Evolutionary conservation across 2,329 filamentous ascomycete species (phyloP).

Genomic region (Fusarium secorum): DNA sequence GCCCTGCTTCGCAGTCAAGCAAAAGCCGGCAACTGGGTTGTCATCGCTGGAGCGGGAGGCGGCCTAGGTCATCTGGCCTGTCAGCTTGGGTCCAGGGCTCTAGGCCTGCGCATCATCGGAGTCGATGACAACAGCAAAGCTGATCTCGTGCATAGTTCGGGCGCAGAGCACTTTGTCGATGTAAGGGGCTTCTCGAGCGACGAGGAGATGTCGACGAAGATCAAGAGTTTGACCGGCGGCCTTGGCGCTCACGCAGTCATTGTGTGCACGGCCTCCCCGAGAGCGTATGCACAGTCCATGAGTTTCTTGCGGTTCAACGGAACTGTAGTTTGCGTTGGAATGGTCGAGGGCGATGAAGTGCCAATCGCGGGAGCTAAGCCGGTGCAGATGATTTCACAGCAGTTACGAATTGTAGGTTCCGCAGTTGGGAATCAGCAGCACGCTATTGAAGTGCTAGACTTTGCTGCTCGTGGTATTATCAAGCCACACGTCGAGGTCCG

Average conservation of each 20-base stretch:
- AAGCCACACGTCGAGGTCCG: rapidly evolving
- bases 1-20: rapidly evolving
- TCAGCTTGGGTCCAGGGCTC: rapidly evolving
- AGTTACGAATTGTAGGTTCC: not conserved
- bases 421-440: not conserved
- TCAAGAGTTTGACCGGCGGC: rapidly evolving
- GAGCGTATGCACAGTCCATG: not conserved
- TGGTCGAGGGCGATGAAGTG: rapidly evolving
- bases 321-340: not conserved
- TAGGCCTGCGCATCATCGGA: rapidly evolving
- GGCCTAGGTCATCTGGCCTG: not conserved
- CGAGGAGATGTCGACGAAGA: not conserved
- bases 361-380: not conserved
- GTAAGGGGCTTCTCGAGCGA: not conserved
- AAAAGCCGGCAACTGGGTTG: not conserved
- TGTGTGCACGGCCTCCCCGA: rapidly evolving
- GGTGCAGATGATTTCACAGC: not conserved
- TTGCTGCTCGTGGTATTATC: not conserved
- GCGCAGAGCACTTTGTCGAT: not conserved
- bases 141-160: rapidly evolving
- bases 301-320: not conserved
- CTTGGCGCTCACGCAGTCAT: not conserved
- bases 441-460: rapidly evolving
- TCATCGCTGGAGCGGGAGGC: not conserved
- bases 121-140: not conserved